Conservation (phyloP, 2,329 filamentous ascomycete species). For the Parascedosporium putredinis region DNA sequence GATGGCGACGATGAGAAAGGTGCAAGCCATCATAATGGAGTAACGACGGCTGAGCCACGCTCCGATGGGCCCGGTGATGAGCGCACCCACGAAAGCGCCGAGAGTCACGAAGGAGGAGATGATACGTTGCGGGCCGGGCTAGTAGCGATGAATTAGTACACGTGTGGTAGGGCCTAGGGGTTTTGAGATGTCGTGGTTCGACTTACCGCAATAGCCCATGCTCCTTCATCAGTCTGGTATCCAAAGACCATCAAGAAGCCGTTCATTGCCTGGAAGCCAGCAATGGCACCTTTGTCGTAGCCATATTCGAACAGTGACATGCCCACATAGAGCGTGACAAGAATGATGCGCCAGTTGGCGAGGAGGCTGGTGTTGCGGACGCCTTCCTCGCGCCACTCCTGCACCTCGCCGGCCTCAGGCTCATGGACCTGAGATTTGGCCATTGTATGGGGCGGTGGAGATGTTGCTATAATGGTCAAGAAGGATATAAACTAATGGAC, state of each 20-base stretch:
- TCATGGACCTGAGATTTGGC: not conserved
- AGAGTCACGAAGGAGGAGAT: conserved; percentile 6
- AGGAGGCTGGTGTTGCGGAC: not conserved
- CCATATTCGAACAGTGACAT: conserved; percentile 5
- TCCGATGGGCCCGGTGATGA: conserved; percentile 1
- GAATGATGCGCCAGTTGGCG: conserved; percentile 2
- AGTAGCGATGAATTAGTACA: no score
- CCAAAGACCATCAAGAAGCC: conserved; percentile 3
- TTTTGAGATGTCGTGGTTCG: no score
- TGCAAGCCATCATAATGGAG: not conserved
- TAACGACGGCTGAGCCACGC: conserved; percentile 2
- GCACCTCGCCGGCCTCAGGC: not conserved
- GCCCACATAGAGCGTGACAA: conserved; percentile 1
- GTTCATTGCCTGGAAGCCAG: conserved; percentile 5
- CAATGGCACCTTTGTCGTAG: conserved; percentile 7
- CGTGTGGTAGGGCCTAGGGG: no score
- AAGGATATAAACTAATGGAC: not conserved
- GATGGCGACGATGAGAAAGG: not conserved
- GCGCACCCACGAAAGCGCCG: not conserved
- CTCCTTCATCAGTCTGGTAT: not conserved
- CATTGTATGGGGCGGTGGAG: not conserved
- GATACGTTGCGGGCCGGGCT: conserved; percentile 1
- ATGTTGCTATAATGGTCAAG: not conserved
- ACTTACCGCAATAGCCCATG: not conserved
- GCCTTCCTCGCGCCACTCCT: not conserved